Percentiles rank a stretch among this genome's conserved stretches.
Conservation (phyloP, 2,329 filamentous ascomycete genomes). For the Triangularia setosa region DNA sequence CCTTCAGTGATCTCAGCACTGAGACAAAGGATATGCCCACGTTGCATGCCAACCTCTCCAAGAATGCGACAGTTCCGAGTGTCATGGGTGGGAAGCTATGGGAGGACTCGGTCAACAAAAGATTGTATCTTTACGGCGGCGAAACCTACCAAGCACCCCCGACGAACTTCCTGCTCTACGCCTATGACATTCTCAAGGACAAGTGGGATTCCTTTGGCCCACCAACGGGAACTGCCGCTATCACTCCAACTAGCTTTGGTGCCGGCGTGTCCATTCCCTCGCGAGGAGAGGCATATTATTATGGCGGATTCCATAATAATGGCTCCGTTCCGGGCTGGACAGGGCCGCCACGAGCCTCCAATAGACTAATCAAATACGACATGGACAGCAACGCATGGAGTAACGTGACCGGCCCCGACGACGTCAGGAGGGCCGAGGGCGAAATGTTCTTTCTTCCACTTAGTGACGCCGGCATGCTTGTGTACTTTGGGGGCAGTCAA, state of each 20-base stretch:
- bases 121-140: slow-evolving; percentile 18
- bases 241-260: slow-evolving; percentile 14
- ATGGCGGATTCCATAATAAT: slow-evolving; percentile 18
- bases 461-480: slow-evolving; percentile 18
- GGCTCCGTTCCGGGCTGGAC: slow-evolving; percentile 14
- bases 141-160: slow-evolving; percentile 11
- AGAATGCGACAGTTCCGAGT: slow-evolving; percentile 16
- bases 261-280: slow-evolving; percentile 16
- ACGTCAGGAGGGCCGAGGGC: slow-evolving; percentile 15
- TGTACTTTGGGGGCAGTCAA: slow-evolving; percentile 19
- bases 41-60: slow-evolving; percentile 15
- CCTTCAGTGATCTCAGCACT: slow-evolving; percentile 16
- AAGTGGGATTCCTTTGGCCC: slow-evolving; percentile 17
- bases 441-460: slow-evolving; percentile 18
- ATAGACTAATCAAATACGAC: slow-evolving; percentile 17
- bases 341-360: slow-evolving; percentile 10
- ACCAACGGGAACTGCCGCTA: neutral
- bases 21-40: slow-evolving; percentile 15
- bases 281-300: slow-evolving; percentile 19
- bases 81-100: slow-evolving; percentile 17
- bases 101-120: slow-evolving; percentile 20
- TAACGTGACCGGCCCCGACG: slow-evolving; percentile 15
- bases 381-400: slow-evolving; percentile 18
- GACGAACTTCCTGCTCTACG: slow-evolving; percentile 11
- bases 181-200: slow-evolving; percentile 17